Base-by-base conservation (phyloP, 768 basidiomycete species). In the Piloderma croceum region DNA sequence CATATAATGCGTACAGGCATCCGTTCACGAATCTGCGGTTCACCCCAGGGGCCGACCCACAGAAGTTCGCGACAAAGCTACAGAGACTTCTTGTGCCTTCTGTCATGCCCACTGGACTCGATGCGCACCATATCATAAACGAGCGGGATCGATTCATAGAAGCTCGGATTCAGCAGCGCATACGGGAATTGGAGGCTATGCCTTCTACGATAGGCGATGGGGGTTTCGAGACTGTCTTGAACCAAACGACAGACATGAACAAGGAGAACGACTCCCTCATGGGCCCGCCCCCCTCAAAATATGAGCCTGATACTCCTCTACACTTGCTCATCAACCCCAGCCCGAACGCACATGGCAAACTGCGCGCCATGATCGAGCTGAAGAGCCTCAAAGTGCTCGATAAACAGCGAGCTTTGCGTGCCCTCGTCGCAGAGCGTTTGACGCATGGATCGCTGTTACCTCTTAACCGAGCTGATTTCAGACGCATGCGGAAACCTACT, bases 111-210 rank as follows among this genome's bases (percentile, higher is more conserved):
- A 65, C 74, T 7, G 94, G 94, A 12, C 77, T 99, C 22, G 96
- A 99, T 59, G 88, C 93, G 3, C 84, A 93, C 51, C 79, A 90
- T 48, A 74, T 97, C 45, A 73, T 92, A 53, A 84, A 89, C 47
- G 96, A 99, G 63, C 80, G 94, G 5, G 90, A 94, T 49, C 77
- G 89, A 7, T 93, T 80, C 60, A 79, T 98, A 41, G 89, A 96
- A 53, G 84, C 87, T 4, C 80, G 94, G 17, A 79, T 97, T 37
- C 74, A 81, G 29, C 90, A 96, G 62, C 80, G 96, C 24, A 83
- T 94, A 39, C 75, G 76, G 13, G 96, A 99, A 58, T 78, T 99
- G 17, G 83, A 89, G 55, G 63, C 67, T 31, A 58, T 96, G 52
- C 80, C 88, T 2, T 74, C 89, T 13, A 90, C 84, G 7, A 78